Conservation (phyloP, 1,284 basidiomycete species). For the Coriolopsis trogii region DNA sequence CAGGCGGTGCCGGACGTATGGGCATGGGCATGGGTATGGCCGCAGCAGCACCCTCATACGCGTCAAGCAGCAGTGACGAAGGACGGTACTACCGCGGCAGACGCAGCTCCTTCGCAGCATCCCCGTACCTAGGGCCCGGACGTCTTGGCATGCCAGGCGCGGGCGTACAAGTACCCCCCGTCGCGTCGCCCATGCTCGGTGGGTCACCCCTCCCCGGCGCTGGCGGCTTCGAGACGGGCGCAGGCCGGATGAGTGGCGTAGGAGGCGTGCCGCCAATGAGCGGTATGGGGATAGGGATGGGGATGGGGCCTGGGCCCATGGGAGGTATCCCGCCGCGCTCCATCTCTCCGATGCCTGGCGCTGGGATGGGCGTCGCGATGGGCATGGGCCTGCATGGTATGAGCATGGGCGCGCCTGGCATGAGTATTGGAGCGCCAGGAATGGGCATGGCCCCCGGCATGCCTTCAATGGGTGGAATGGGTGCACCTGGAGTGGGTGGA, state of each 20-base stretch:
- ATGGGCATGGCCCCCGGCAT: conserved; percentile 1
- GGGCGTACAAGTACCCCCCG: not conserved
- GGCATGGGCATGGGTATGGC: conserved; percentile 3
- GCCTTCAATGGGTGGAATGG: no score
- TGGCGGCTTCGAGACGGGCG: not conserved
- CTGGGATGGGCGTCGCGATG: not conserved
- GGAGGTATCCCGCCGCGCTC: not conserved
- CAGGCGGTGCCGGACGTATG: not conserved
- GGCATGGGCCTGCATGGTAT: not conserved
- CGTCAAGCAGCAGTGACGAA: not conserved
- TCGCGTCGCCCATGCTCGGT: not conserved
- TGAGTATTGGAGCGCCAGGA: not conserved
- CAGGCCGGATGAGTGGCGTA: not conserved
- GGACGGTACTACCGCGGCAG: not conserved
- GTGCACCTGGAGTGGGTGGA: not conserved
- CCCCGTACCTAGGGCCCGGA: not conserved
- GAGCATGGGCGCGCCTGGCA: not conserved
- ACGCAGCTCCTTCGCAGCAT: not conserved
- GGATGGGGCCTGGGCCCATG: no score
- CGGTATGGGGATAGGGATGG: no score
- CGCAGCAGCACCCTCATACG: not conserved
- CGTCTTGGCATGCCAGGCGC: not conserved
- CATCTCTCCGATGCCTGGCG: not conserved
- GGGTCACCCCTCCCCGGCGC: not conserved
- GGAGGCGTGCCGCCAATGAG: no score